These are phyloP conservation scores for Mariannaea elegans DNA, from an alignment of 2,329 filamentous ascomycete species.

Conservation along the genomic window DNA sequence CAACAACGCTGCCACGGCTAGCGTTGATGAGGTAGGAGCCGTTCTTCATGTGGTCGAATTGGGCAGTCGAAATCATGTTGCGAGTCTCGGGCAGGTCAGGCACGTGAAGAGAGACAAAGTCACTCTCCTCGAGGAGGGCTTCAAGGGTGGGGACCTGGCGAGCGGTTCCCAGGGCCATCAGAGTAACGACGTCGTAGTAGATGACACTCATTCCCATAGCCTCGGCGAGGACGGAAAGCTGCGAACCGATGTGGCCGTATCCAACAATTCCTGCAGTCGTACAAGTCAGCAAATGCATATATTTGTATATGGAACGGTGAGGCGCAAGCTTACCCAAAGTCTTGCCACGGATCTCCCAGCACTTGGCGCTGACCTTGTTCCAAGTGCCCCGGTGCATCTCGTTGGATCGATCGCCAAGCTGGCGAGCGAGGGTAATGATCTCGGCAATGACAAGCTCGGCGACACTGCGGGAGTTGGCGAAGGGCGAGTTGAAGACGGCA, in stretches of 20 bases:
- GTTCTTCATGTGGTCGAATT: conserved; percentile 89
- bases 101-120: conserved; percentile 95
- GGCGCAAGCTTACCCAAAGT: conserved; percentile 74
- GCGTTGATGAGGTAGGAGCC: conserved; percentile 97
- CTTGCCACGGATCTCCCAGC: conserved; percentile 99
- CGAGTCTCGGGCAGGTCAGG: conserved; percentile 93
- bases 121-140: conserved; percentile 78
- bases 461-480: conserved; percentile 96
- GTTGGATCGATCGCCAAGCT: conserved; percentile 90
- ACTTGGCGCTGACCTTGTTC: conserved; percentile 97
- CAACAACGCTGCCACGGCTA: conserved; percentile 90
- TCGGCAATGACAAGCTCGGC: conserved; percentile 95
- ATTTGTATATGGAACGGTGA: background rate
- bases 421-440: conserved; percentile 90
- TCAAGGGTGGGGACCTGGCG: conserved; percentile 83
- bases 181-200: conserved; percentile 93
- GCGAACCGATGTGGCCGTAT: conserved; percentile 96
- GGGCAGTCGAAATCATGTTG: conserved; percentile 83
- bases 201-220: conserved; percentile 98
- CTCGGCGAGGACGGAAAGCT: conserved; percentile 94
- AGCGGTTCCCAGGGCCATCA: conserved; percentile 93
- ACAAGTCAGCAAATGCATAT: background rate
- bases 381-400: conserved; percentile 95
- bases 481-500: conserved; percentile 98
- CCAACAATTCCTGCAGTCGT: conserved; percentile 78